A percentile compares a stretch with the other conserved stretches of the same genome.
Conservation (phyloP, 768 basidiomycete genomes). For the Agaricus subrufescens region DNA sequence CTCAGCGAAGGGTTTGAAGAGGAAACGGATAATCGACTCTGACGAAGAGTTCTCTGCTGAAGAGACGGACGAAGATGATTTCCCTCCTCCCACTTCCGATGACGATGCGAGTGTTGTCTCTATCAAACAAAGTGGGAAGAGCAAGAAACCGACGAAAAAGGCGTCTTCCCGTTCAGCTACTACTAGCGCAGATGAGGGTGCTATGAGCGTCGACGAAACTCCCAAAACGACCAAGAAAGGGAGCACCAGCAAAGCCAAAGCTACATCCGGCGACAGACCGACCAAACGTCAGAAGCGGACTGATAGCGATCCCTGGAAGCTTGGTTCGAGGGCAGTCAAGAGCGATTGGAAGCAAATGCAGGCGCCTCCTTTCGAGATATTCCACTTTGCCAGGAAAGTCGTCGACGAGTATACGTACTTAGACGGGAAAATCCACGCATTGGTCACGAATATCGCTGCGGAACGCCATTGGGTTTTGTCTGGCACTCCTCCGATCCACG, state of each 20-base stretch:
- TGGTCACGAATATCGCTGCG: slow-evolving; percentile 72
- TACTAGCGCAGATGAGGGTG: slow-evolving; percentile 27
- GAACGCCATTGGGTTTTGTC: slow-evolving; percentile 94
- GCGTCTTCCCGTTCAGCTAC: slow-evolving; percentile 21
- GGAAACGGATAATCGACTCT: slow-evolving; percentile 10
- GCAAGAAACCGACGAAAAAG: slow-evolving; percentile 14
- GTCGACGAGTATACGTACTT: slow-evolving; percentile 96
- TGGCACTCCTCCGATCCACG: slow-evolving; percentile 89
- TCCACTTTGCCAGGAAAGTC: slow-evolving; percentile 85
- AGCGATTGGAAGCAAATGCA: slow-evolving; percentile 77
- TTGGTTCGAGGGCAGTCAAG: slow-evolving; percentile 54
- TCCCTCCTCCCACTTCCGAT: slow-evolving; percentile 10
- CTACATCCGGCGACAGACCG: slow-evolving; percentile 32
- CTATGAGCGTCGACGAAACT: slow-evolving; percentile 58
- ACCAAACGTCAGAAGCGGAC: slow-evolving; percentile 59
- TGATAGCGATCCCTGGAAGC: slow-evolving; percentile 76
- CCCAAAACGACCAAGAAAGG: slow-evolving; percentile 25
- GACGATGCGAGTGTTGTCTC: slow-evolving; percentile 13
- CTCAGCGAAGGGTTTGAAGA: slow-evolving; percentile 7
- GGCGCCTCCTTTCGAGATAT: slow-evolving; percentile 85
- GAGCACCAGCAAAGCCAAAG: slow-evolving; percentile 29
- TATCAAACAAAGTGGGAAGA: neutral
- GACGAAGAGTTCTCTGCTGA: slow-evolving; percentile 15
- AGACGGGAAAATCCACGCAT: slow-evolving; percentile 70
- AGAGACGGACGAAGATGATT: slow-evolving; percentile 12